Evolutionary conservation across 1,284 basidiomycete genomes (phyloP), one percentile per base, ranked within the genome.

Genomic region (Hypsizygus ulmarius): DNA sequence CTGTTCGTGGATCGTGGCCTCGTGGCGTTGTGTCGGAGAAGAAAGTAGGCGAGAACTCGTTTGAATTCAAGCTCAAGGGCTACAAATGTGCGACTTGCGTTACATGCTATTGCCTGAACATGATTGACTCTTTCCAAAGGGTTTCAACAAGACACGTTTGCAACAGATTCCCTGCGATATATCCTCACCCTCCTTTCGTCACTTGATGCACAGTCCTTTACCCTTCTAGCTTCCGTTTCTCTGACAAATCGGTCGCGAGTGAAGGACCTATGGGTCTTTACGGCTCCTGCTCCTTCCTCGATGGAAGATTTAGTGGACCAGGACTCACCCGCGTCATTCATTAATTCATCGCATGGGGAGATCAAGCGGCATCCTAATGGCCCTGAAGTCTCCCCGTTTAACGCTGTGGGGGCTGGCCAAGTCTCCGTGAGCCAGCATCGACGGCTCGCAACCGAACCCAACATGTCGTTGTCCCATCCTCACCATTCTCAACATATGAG

Each of bases 211-310:
- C 80, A 87, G 50, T 76, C 79, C 0, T 89, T 87, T 59, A 75
- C 76, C 3, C 74, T 90, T 34, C 67, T 87, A 3, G 73, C 85
- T 0, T 89, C 87, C 7, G 62, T 90, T 37, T 80, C 85, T 15
- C 68, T 90, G 45, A 78, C 78, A 10, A 79, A 72, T 55, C 84
- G 80, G 35, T 87, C 87, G 15, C 75, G 85, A 46, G 75, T 80
- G 40, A 88, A 87, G 62, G 87, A 90, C 59, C 63, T 90, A 1
- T 90, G 87, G 87, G 70, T 90, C 41, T 90, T 90, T 60, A 78
- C 79, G 1, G 83, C 83, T 34, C 76, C 77, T 33, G 65, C 70
- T 12, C 39, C 48, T n/a, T 28, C 29, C 25, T 47, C 51, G 19
- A 44, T 46, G 14, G 65, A 67, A 9, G 64, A 62, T 21, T 47